Evolutionary conservation across 75 land plant genomes (phyloP), one percentile per base, ranked within the genome.

Genomic region (Ceratopteris richardii): DNA sequence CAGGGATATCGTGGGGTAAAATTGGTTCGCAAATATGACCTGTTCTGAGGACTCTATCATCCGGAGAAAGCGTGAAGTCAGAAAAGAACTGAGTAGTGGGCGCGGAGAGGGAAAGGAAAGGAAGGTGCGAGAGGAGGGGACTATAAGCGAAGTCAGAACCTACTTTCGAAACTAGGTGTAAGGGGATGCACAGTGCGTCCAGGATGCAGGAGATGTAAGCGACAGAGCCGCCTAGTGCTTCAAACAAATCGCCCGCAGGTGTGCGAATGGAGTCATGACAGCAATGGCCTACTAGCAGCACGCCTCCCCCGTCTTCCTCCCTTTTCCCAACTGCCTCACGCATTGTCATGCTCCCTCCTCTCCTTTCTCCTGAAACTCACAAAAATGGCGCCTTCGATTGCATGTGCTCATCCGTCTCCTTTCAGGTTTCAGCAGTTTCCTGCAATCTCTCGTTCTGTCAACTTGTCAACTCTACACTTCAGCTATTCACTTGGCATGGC

Each of bases 171-270:
- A 83, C 67, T 42, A 71, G 75, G 47, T 24, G 29, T 48, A 52
- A 58, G 36, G 41, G 30, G 51, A 83, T 46, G 31, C 73, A 74
- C 19, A 89, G 66, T 28, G 75, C 83, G 57, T 72, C 78, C 67
- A 88, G 61, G 29, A 83, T 82, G 64, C 73, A 73, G 74, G 82
- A 70, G 61, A 89, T 72, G 73, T 86, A 94, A 10, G 96, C 73
- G 48, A 75, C 87, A 29, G 98, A 88, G 31, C 98, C 98, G 41
- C 98, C 98, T 62, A 94, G 83, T 0, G 77, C 51, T 40, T 89
- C 77, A 16, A 63, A 79, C 11, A 75, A 47, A 29, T 70, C 48
- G 33, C 47, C 64, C 37, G 68, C 74, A 56, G 71, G 67, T 1
- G 71, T 72, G 40, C 70, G 66, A 48, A 94, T 58, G 24, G 76